Base-by-base conservation (phyloP, 78 protist genomes). In the Capsaspora owczarzaki region DNA sequence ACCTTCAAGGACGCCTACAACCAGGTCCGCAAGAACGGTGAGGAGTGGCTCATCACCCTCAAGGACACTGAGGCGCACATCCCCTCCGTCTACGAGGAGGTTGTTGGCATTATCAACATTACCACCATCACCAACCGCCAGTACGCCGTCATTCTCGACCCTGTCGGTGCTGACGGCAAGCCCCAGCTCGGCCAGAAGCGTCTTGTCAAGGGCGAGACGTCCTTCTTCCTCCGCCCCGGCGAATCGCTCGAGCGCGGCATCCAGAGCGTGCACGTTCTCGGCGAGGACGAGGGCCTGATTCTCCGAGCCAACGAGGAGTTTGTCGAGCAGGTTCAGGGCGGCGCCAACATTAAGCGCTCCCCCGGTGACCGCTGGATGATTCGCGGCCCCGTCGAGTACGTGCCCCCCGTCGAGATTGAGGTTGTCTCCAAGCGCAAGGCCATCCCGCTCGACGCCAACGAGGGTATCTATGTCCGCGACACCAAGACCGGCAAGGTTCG, bases 361-460 rank as follows among this genome's bases (percentile, higher is more conserved):
- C 91, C 97, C 66, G 97, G 97, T 69, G 94, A 91, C 86, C 88
- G 87, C 80, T 94, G 97, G 97, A 89, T 91, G 94, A 79, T 94
- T 74, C 43, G 69, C 74, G 97, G 97, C 44, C 94, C 97, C 42
- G 29, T 53, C 44, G 96, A 94, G 69, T 93, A 89, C 79, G 85
- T 93, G 20, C 97, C 97, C 77, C 90, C 92, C 31, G 88, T 87
- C 33, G 79, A 83, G 72, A 94, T 92, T 33, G 92, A 89, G 56
- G 89, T 94, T 23, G 82, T 93, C 22, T 85, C 86, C 66, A 79
- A 61, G 79, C 89, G 95, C 74, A 14, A n/a, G 46, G 86, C 94
- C 46, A 90, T 94, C 72, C 93, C 97, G 61, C 89, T 94, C 49
- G 94, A 91, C 74, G 93, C 90, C 75, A 94, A 93, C 85, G 97